phyloP scores from a whole-genome alignment of 768 basidiomycete genomes.

The Gymnopilus dilepis region DNA sequence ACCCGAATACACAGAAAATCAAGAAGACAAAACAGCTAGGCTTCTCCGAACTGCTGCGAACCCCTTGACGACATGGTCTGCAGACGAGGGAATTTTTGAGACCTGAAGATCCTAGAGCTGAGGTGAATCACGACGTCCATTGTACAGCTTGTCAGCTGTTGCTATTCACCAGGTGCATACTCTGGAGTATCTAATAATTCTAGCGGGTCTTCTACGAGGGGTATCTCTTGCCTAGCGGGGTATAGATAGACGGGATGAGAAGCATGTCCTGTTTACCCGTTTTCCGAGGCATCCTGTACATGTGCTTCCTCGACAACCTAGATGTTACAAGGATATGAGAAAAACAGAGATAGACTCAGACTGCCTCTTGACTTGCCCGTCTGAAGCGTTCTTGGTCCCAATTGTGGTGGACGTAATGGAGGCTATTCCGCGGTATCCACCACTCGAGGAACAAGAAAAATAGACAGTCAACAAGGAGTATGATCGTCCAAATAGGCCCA shows the following conservation, averaged over 20 bases:
- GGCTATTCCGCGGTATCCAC: conserved; percentile 76
- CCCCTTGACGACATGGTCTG: too few relatives aligned
- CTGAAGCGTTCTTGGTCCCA: conserved; percentile 58
- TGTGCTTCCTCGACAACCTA: conserved; percentile 12
- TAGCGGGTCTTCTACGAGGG: not conserved
- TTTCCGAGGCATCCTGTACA: not conserved
- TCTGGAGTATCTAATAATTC: not conserved
- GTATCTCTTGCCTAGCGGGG: not conserved
- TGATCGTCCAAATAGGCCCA: conserved; percentile 88
- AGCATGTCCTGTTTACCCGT: not conserved
- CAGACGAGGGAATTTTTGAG: too few relatives aligned
- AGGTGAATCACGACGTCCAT: too few relatives aligned
- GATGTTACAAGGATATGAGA: not conserved
- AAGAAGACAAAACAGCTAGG: too few relatives aligned
- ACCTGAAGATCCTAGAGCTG: too few relatives aligned
- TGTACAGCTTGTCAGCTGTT: too few relatives aligned
- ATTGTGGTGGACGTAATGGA: conserved; percentile 74
- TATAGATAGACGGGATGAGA: not conserved
- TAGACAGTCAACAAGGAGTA: conserved; percentile 86
- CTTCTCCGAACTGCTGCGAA: too few relatives aligned
- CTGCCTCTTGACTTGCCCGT: conserved; percentile 32
- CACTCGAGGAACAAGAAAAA: conserved; percentile 88
- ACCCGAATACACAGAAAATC: too few relatives aligned
- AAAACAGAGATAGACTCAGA: not conserved
- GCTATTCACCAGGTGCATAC: too few relatives aligned